A percentile compares a stretch with the other conserved stretches of the same genome.
These are phyloP conservation scores for Ceratocystis cubensis DNA, from an alignment of 2,329 filamentous ascomycete genomes.

Conservation along the genomic window DNA sequence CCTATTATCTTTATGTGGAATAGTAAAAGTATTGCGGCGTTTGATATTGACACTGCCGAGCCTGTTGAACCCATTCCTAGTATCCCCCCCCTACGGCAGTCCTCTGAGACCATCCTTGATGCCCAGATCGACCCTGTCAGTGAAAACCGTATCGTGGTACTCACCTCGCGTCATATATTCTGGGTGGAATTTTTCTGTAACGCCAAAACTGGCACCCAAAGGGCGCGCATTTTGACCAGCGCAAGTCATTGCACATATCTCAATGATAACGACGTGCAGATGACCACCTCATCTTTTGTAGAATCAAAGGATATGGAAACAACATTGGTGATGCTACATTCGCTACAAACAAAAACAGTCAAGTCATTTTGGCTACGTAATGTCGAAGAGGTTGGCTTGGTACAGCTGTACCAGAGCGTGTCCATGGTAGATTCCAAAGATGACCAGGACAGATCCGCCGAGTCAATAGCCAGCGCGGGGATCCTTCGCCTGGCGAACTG, in stretches of 20 bases:
- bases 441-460: background rate
- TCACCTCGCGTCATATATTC: constrained; percentile 19
- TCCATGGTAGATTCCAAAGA: background rate
- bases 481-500: constrained; percentile 1
- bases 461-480: background rate
- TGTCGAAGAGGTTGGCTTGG: background rate
- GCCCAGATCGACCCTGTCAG: constrained; percentile 15
- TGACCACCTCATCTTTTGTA: background rate
- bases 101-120: constrained; percentile 19
- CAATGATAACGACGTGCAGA: constrained; percentile 13
- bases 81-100: constrained; percentile 7
- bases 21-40: constrained; percentile 11
- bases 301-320: background rate
- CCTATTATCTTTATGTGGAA: constrained; percentile 20
- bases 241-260: background rate
- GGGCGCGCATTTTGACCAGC: background rate
- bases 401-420: constrained; percentile 7
- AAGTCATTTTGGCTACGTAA: constrained; percentile 15
- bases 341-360: background rate
- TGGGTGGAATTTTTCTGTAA: constrained; percentile 16
- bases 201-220: background rate
- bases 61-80: constrained; percentile 9
- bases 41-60: constrained; percentile 10
- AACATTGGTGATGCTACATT: constrained; percentile 11
- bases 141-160: constrained; percentile 16